These are phyloP conservation scores for Sutorius eximius DNA, from an alignment of 1,284 basidiomycete species.

Conservation along the genomic window DNA sequence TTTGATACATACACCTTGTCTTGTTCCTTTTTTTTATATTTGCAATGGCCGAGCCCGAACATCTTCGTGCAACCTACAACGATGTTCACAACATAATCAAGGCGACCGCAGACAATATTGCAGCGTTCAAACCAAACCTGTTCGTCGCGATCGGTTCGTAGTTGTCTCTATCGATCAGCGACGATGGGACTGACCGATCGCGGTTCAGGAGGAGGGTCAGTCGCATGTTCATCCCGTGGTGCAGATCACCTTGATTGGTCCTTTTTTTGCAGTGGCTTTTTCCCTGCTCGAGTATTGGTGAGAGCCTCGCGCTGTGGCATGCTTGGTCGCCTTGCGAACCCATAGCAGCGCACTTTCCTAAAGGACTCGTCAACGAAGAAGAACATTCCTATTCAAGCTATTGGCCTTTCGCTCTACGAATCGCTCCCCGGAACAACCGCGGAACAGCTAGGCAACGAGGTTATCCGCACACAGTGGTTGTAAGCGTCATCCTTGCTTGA, in stretches of 20 bases:
- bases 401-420: constrained; percentile 92
- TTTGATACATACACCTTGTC: not conserved
- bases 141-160: constrained; percentile 76
- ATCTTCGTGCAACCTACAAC: constrained; percentile 76
- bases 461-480: constrained; percentile 92
- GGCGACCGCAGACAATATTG: constrained; percentile 58
- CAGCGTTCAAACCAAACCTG: constrained; percentile 73
- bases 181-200: not conserved
- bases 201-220: constrained; percentile 73
- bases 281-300: constrained; percentile 90
- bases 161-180: not conserved
- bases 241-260: constrained; percentile 16
- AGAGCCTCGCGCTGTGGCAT: constrained; percentile 14
- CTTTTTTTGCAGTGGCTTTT: constrained; percentile 71
- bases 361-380: constrained; percentile 71
- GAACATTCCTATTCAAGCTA: constrained; percentile 88
- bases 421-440: constrained; percentile 72
- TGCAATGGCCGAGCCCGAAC: constrained; percentile 51
- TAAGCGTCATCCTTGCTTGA: constrained; percentile 45
- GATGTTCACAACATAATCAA: constrained; percentile 82
- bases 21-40: not conserved
- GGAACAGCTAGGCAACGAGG: constrained; percentile 81
- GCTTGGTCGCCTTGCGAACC: not conserved
- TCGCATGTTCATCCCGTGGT: constrained; percentile 21
- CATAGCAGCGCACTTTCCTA: constrained; percentile 75